phyloP scores from a whole-genome alignment of 1,284 basidiomycete species.

The Anthracocystis panici-leucophaei region DNA sequence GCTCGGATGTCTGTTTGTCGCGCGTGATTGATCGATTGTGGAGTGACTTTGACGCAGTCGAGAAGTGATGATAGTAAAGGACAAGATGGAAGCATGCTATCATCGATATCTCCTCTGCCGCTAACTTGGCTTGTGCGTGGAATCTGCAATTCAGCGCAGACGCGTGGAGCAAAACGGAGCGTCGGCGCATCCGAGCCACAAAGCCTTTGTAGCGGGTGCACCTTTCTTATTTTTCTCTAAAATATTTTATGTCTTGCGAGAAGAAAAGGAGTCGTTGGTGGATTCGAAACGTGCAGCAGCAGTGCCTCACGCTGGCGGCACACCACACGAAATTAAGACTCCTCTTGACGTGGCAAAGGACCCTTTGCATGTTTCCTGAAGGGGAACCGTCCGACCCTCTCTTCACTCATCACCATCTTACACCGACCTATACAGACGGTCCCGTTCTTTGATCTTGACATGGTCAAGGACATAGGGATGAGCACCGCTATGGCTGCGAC shows the following conservation, averaged over 20 bases:
- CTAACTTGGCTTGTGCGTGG: conserved; percentile 11
- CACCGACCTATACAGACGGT: not conserved
- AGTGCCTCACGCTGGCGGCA: no score
- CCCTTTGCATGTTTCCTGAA: not conserved
- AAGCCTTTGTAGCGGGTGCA: not conserved
- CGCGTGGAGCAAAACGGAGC: not conserved
- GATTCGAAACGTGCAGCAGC: no score
- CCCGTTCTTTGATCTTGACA: not conserved
- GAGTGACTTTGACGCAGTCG: no score
- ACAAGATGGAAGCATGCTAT: not conserved
- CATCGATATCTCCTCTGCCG: not conserved
- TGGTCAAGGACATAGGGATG: conserved; percentile 13
- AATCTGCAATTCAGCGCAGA: no score
- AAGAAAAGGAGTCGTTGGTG: no score
- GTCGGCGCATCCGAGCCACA: conserved; percentile 1
- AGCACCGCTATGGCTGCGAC: conserved; percentile 7
- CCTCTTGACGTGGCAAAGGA: no score
- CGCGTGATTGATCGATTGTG: not conserved
- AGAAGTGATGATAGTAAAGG: not conserved
- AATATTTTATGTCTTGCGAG: not conserved
- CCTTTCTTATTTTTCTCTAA: not conserved
- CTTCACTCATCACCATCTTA: no score
- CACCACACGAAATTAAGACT: not conserved
- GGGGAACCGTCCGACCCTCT: no score
- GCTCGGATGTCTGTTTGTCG: no score